Conservation (phyloP, 2,329 filamentous ascomycete genomes). For the Dactylonectria macrodidyma region DNA sequence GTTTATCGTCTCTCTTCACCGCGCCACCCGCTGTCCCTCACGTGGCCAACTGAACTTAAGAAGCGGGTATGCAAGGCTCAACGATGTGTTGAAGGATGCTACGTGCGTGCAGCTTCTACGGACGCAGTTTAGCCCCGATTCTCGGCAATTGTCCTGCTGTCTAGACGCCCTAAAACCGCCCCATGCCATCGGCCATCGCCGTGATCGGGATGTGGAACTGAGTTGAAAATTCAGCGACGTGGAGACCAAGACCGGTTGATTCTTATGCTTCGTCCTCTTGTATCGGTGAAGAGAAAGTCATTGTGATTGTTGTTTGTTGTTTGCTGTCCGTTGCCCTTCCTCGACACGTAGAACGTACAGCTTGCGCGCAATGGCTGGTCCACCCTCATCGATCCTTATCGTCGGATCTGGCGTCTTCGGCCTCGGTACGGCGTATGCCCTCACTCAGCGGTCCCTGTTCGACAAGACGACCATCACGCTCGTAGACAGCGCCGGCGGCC, state of each 20-base stretch:
- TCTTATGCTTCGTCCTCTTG: background rate
- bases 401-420: slow-evolving; percentile 79
- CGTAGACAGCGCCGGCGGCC: slow-evolving; percentile 68
- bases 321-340: slow-evolving; percentile 22
- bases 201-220: slow-evolving; percentile 44
- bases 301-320: slow-evolving; percentile 21
- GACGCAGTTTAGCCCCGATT: slow-evolving; percentile 37
- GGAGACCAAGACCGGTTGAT: slow-evolving; percentile 17
- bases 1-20: no score
- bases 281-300: slow-evolving; percentile 10
- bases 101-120: background rate
- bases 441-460: slow-evolving; percentile 74
- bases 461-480: slow-evolving; percentile 69
- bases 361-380: slow-evolving; percentile 48
- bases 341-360: slow-evolving; percentile 25
- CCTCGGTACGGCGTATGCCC: slow-evolving; percentile 74
- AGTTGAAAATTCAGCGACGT: slow-evolving; percentile 34
- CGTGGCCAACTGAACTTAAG: slow-evolving; percentile 5
- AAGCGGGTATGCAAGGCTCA: slow-evolving; percentile 23
- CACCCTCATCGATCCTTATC: slow-evolving; percentile 72
- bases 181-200: slow-evolving; percentile 41
- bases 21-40: background rate
- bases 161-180: slow-evolving; percentile 29
- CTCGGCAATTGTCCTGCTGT: slow-evolving; percentile 29
- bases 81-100: slow-evolving; percentile 4